Percentiles rank a stretch among this genome's conserved stretches.
These are phyloP conservation scores for Botrytis paeoniae DNA, from an alignment of 2,329 filamentous ascomycete genomes.

Conservation along the genomic window DNA sequence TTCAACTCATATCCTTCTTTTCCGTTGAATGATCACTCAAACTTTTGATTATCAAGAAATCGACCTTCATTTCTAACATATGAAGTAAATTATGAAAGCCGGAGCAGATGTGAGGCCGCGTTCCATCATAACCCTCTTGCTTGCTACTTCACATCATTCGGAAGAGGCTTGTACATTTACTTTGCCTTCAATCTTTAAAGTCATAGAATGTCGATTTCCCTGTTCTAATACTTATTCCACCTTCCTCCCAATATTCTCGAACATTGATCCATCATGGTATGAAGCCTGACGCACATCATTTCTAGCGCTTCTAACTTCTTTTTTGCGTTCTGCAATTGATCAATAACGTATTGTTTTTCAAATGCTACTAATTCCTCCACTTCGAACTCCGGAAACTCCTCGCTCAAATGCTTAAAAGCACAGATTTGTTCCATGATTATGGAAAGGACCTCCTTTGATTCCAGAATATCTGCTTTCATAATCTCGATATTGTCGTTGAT, in stretches of 20 bases:
- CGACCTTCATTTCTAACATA: neutral
- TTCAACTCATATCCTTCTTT: neutral
- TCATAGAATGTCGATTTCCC: neutral
- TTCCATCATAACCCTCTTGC: neutral
- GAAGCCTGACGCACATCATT: neutral
- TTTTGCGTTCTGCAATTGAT: neutral
- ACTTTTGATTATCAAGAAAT: neutral
- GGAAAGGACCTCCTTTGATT: neutral
- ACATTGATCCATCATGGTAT: neutral
- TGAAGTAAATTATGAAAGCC: neutral
- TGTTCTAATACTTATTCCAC: neutral
- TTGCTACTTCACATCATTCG: neutral
- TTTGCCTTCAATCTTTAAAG: neutral
- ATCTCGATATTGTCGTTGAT: neutral
- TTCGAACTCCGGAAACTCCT: too few species aligned
- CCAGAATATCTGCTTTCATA: too few species aligned
- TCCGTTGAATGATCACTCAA: neutral
- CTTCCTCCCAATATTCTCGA: neutral
- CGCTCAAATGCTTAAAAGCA: neutral
- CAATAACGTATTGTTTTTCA: too few species aligned
- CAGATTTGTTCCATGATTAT: neutral
- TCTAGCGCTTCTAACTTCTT: neutral
- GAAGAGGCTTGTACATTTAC: neutral
- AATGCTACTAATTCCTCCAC: neutral
- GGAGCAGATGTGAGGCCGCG: neutral